Percentiles rank a stretch among this genome's conserved stretches.
phyloP scores from a whole-genome alignment of 495 filamentous ascomycete genomes.

The Jackrogersella minutella region DNA sequence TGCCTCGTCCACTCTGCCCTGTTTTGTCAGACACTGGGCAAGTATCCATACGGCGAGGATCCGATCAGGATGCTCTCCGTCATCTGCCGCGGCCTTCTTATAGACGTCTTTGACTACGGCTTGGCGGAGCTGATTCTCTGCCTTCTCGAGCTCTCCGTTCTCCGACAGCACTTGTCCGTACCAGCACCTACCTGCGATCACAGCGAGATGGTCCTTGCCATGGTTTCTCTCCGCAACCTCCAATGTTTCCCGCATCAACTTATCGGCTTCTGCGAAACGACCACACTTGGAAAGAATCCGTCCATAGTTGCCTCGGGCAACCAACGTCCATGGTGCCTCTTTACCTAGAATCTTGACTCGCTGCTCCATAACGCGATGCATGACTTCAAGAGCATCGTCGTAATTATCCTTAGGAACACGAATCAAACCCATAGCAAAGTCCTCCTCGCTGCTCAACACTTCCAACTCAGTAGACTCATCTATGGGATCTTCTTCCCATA shows the following conservation, averaged over 20 bases:
- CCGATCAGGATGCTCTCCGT: slow-evolving; percentile 42
- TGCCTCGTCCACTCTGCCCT: slow-evolving; percentile 35
- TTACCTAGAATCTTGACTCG: slow-evolving; percentile 47
- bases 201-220: slow-evolving; percentile 48
- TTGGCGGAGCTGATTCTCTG: slow-evolving; percentile 38
- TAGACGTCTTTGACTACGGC: slow-evolving; percentile 37
- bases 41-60: slow-evolving; percentile 30
- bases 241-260: slow-evolving; percentile 33
- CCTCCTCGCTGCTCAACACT: slow-evolving; percentile 45
- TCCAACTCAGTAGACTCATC: slow-evolving; percentile 34
- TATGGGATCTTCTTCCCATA: slow-evolving; percentile 28
- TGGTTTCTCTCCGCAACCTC: slow-evolving; percentile 48
- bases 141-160: slow-evolving; percentile 36
- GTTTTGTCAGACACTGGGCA: slow-evolving; percentile 25
- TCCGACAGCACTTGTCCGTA: slow-evolving; percentile 35
- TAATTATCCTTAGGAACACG: slow-evolving; percentile 11
- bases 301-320: slow-evolving; percentile 43
- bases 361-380: slow-evolving; percentile 38
- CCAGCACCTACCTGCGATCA: slow-evolving; percentile 38
- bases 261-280: slow-evolving; percentile 43
- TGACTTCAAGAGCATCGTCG: slow-evolving; percentile 18
- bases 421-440: slow-evolving; percentile 31
- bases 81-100: neutral
- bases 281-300: slow-evolving; percentile 40
- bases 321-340: slow-evolving; percentile 50